These are phyloP conservation scores for Crotalaria pallida DNA, from an alignment of 306 rosid species.

Conservation along the genomic window DNA sequence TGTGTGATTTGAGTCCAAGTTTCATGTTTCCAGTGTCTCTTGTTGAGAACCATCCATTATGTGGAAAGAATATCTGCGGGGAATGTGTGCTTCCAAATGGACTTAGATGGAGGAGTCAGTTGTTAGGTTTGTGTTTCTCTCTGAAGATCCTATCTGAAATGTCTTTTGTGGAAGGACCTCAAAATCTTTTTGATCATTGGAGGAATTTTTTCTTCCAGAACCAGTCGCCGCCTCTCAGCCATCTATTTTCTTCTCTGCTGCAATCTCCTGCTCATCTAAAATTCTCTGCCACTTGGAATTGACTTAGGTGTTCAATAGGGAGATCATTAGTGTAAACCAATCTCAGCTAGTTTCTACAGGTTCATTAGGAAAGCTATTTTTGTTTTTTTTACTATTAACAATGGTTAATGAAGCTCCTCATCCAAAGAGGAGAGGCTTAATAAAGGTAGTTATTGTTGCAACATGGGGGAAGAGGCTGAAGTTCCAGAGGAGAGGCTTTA, in stretches of 20 bases:
- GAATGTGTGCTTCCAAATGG: constrained; percentile 33
- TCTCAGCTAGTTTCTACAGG: constrained; percentile 18
- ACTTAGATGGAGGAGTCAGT: constrained; percentile 40
- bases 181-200: constrained; percentile 23
- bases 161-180: constrained; percentile 21
- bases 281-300: constrained; percentile 26
- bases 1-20: constrained; percentile 24
- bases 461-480: not conserved
- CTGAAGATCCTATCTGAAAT: constrained; percentile 36
- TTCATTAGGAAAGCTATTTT: constrained; percentile 16
- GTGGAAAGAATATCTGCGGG: constrained; percentile 19
- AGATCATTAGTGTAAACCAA: constrained; percentile 1
- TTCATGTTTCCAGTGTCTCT: constrained; percentile 42
- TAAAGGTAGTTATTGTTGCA: not conserved
- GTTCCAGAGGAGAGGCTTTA: not conserved
- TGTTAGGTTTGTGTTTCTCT: constrained; percentile 47
- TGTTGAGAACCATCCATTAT: constrained; percentile 47
- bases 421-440: too few relatives aligned
- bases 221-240: constrained; percentile 23
- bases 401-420: constrained; percentile 9
- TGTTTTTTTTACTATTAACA: not conserved
- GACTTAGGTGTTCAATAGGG: constrained; percentile 6
- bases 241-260: constrained; percentile 33
- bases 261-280: constrained; percentile 38
- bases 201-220: constrained; percentile 23